Evolutionary conservation across 805 yeast genomes (phyloP), one percentile per base, ranked within the genome.

Genomic region (Ogataea pini): DNA sequence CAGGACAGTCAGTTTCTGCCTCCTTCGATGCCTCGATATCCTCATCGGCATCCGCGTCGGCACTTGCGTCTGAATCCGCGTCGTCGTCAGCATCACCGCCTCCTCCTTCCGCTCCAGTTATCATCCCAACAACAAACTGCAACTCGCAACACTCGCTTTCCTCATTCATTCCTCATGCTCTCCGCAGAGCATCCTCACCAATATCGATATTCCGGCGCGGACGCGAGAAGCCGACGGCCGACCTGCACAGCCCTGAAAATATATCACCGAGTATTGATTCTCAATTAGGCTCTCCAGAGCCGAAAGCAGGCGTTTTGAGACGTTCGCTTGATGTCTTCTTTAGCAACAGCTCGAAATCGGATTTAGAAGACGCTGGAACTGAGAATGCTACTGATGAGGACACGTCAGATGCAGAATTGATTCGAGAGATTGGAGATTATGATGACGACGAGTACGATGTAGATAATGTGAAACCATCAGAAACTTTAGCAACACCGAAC

Each of bases 391-490:
- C 28, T 12, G 36, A 29, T 17, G 50, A 29, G 24, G 50, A 38
- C 13, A 39, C 40, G 16, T 49, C 37, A 2, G 44, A 42, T 9
- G 51, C 31, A 57, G 68, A 17, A 71, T 33, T 19, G 18, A 29
- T 18, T 42, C 46, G 43, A 32, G 45, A 48, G 7, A 33, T 58
- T 14, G 67, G 65, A n/a, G 64, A 60, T 25, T 56, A 51, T 24
- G 60, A 59, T 20, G 62, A 56, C 25, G 62, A 52, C 14, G 47
- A 46, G 31, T 48, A 51, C 36, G 49, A 49, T 12, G n/a, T 19
- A 20, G 49, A 44, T 31, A 16, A 31, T n/a, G 34, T 16, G 4
- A 16, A n/a, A 8, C 34, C 17, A n/a, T 31, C 34, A 4, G 37
- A 19, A 17, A 4, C 22, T 2, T 18, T 18, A 22, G 25, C 6